Percentiles rank a stretch among this genome's conserved stretches.
These are phyloP conservation scores for Spongiforma sp. DNA, from an alignment of 1,284 basidiomycete genomes.

Conservation along the genomic window DNA sequence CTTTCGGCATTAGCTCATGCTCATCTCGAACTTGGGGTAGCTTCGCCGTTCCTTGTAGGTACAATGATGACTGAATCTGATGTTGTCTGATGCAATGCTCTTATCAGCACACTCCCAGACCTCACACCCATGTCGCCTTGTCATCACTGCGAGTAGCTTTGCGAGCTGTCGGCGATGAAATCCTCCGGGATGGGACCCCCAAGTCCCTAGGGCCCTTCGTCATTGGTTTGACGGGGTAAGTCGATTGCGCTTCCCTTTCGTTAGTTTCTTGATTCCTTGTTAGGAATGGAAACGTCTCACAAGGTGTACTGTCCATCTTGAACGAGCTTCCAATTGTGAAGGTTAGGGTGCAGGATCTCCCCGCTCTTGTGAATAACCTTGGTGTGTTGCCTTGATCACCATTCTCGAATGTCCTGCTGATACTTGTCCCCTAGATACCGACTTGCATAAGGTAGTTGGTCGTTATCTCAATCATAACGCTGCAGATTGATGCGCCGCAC, in stretches of 20 bases:
- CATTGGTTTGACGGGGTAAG: conserved; percentile 82
- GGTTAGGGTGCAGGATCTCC: conserved; percentile 63
- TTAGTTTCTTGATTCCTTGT: not conserved
- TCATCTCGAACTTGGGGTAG: conserved; percentile 77
- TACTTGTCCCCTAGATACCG: conserved; percentile 48
- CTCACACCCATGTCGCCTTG: conserved; percentile 73
- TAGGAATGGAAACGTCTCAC: conserved; percentile 81
- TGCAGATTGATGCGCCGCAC: conserved; percentile 10
- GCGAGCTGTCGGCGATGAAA: conserved; percentile 60
- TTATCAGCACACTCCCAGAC: conserved; percentile 74
- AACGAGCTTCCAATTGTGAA: conserved; percentile 70
- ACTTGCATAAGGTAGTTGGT: conserved; percentile 51
- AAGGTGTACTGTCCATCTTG: conserved; percentile 76
- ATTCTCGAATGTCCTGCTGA: conserved; percentile 3
- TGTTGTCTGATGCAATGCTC: not conserved
- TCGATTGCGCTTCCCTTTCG: not conserved
- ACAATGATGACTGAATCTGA: not conserved
- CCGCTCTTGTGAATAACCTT: conserved; percentile 53
- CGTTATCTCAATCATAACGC: not conserved
- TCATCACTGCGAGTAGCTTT: conserved; percentile 64
- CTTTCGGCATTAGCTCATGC: conserved; percentile 80
- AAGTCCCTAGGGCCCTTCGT: conserved; percentile 74
- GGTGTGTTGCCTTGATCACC: conserved; percentile 41
- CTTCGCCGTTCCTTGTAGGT: conserved; percentile 82
- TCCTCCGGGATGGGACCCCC: conserved; percentile 66